Percentiles rank a stretch among this genome's conserved stretches.
phyloP scores from a whole-genome alignment of 495 filamentous ascomycete species.

The Platismatia glauca region DNA sequence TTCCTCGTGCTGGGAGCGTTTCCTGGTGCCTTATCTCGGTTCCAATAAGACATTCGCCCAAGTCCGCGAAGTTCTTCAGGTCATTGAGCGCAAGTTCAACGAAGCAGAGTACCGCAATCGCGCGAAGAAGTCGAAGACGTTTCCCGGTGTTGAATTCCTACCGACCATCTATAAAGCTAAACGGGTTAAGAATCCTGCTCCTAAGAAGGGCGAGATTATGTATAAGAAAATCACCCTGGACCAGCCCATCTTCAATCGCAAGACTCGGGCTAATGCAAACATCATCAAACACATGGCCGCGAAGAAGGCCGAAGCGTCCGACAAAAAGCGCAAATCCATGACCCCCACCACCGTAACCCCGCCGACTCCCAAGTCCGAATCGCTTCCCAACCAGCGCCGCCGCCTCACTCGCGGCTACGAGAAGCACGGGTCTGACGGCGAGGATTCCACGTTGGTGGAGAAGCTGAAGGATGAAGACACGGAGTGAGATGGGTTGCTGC shows the following conservation, averaged over 20 bases:
- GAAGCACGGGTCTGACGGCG: not conserved
- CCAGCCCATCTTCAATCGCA: not conserved
- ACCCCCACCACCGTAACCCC: not conserved
- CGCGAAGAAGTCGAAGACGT: constrained; percentile 23
- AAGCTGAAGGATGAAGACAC: not conserved
- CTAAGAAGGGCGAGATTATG: not conserved
- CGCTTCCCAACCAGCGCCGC: not conserved
- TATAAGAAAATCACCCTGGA: constrained; percentile 1
- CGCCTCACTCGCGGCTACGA: constrained; percentile 1
- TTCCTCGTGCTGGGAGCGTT: constrained; percentile 25
- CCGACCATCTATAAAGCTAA: constrained; percentile 25
- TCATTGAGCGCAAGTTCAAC: constrained; percentile 23
- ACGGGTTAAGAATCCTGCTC: not conserved
- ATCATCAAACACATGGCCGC: not conserved
- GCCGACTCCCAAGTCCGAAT: not conserved
- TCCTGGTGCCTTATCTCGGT: constrained; percentile 26
- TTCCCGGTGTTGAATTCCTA: constrained; percentile 63
- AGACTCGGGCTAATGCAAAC: not conserved
- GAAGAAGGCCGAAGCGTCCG: not conserved
- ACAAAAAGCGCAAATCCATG: not conserved
- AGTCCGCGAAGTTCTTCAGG: constrained; percentile 26
- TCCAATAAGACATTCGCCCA: constrained; percentile 28
- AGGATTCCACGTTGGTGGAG: not conserved
- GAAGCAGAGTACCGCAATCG: not conserved
- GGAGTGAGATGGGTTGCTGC: not conserved